Evolutionary conservation across 177 flowering plant species (phyloP).

Genomic region (Telopea speciosissima): DNA sequence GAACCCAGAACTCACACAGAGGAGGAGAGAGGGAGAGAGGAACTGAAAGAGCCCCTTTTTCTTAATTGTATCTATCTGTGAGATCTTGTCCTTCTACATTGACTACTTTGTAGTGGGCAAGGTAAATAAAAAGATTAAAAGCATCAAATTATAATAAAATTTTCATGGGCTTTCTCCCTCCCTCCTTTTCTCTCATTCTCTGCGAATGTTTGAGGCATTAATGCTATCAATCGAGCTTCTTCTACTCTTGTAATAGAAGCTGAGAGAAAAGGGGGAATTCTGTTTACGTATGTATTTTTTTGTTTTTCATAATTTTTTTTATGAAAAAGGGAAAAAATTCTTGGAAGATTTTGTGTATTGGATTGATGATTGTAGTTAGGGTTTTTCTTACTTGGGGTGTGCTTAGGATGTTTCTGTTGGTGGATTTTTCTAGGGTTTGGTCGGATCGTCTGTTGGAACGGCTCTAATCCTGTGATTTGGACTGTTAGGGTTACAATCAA

Average conservation of each 20-base stretch:
- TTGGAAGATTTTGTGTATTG: too few species aligned
- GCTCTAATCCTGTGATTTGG: constrained; percentile 10
- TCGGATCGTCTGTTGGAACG: constrained; percentile 29
- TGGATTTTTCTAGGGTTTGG: constrained; percentile 33
- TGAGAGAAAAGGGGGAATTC: background rate
- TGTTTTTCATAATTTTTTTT: too few species aligned
- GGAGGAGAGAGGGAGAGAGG: background rate
- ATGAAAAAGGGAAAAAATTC: too few species aligned
- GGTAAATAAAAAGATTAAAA: constrained; percentile 15
- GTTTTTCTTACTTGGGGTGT: constrained; percentile 16
- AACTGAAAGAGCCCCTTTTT: background rate
- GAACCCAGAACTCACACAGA: background rate
- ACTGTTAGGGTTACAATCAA: constrained; percentile 34
- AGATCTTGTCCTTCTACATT: constrained; percentile 38
- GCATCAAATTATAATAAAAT: too few species aligned
- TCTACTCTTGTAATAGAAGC: background rate
- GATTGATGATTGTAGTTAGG: constrained; percentile 11
- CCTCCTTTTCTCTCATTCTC: background rate
- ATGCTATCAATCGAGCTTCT: constrained; percentile 12
- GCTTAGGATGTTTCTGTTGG: constrained; percentile 11
- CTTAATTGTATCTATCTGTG: constrained; percentile 2
- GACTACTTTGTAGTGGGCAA: constrained; percentile 39
- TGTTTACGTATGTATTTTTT: background rate
- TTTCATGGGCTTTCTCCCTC: background rate
- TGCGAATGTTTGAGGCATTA: constrained; percentile 7